phyloP scores from a whole-genome alignment of 1,139 yeast genomes.

The Candida tropicalis region DNA sequence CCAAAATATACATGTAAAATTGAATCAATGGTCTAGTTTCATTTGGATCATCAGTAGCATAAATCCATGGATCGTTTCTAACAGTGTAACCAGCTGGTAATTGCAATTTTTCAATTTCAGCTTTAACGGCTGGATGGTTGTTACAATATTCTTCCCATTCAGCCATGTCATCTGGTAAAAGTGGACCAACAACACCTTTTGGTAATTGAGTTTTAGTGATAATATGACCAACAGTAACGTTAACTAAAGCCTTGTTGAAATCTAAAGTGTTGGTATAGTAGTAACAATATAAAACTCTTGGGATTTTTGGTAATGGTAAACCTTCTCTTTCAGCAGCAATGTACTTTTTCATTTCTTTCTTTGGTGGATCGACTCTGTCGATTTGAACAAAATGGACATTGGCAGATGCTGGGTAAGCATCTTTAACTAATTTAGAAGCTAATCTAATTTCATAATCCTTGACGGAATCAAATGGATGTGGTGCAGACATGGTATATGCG shows the following conservation, averaged over 20 bases:
- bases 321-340: conserved; percentile 73
- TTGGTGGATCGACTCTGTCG: conserved; percentile 82
- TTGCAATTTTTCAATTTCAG: conserved; percentile 65
- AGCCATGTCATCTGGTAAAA: conserved; percentile 68
- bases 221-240: conserved; percentile 64
- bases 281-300: conserved; percentile 69
- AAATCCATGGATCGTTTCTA: conserved; percentile 85
- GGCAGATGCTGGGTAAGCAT: conserved; percentile 49
- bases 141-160: conserved; percentile 55
- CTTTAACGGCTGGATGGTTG: conserved; percentile 59
- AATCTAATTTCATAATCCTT: conserved; percentile 64
- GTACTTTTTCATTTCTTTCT: conserved; percentile 67
- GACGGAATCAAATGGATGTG: conserved; percentile 70
- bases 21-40: conserved; percentile 68
- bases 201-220: conserved; percentile 61
- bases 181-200: conserved; percentile 71
- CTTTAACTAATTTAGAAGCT: conserved; percentile 66
- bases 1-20: conserved; percentile 77
- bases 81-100: conserved; percentile 59
- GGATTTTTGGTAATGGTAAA: conserved; percentile 53
- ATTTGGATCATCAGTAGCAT: conserved; percentile 71
- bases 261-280: conserved; percentile 61
- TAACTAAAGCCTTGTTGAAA: conserved; percentile 74
- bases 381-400: conserved; percentile 71
- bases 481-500: conserved; percentile 4